Percentiles rank a stretch among this genome's conserved stretches.
These are phyloP conservation scores for Blastobotrys robertii DNA, from an alignment of 805 yeast genomes.

Conservation along the genomic window DNA sequence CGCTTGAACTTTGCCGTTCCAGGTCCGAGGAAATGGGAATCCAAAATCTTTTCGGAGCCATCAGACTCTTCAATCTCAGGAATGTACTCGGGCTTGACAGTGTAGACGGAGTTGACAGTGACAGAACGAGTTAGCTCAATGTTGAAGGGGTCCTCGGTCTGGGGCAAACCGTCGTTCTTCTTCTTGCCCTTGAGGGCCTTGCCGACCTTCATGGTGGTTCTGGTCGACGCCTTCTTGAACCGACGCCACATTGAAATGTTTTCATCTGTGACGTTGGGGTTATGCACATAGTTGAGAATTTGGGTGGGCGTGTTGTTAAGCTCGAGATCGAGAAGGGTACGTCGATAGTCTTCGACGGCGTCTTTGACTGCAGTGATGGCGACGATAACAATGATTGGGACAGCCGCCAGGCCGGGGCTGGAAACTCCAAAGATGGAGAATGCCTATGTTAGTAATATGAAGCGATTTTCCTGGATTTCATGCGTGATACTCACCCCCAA, in stretches of 20 bases:
- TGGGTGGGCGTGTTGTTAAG: constrained; percentile 64
- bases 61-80: background rate
- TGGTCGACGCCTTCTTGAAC: constrained; percentile 52
- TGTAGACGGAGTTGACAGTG: constrained; percentile 17
- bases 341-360: constrained; percentile 67
- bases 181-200: constrained; percentile 6
- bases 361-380: constrained; percentile 67
- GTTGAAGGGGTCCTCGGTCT: constrained; percentile 5
- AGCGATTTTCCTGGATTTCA: background rate
- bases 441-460: constrained; percentile 22
- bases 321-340: constrained; percentile 56
- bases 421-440: constrained; percentile 70
- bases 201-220: constrained; percentile 11
- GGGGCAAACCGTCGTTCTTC: constrained; percentile 1
- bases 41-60: constrained; percentile 9
- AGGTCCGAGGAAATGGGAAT: constrained; percentile 20
- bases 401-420: constrained; percentile 66
- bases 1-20: constrained; percentile 38
- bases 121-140: constrained; percentile 12
- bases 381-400: constrained; percentile 73
- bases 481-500: constrained; percentile 39
- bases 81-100: constrained; percentile 3
- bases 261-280: constrained; percentile 50
- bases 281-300: constrained; percentile 43
- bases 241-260: constrained; percentile 56